phyloP scores from a whole-genome alignment of 139 green algal species.

The Asterochloris sp. region DNA sequence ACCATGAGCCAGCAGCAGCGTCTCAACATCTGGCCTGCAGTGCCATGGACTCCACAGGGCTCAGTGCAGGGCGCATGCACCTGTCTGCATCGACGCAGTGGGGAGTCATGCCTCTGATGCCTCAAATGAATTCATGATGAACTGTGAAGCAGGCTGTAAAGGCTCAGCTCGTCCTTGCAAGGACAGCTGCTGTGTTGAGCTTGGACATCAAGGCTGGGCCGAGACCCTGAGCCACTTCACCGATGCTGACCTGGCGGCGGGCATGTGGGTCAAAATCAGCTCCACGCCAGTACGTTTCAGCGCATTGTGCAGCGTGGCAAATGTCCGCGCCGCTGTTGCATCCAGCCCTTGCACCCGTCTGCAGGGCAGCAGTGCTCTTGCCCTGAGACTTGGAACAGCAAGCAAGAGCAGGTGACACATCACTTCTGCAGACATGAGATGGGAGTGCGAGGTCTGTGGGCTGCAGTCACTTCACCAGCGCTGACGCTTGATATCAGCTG shows the following conservation, averaged over 20 bases:
- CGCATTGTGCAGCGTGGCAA: constrained; percentile 50
- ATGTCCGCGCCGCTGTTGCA: constrained; percentile 67
- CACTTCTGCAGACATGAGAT: too few relatives aligned
- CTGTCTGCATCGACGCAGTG: too few relatives aligned
- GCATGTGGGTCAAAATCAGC: constrained; percentile 55
- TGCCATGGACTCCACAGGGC: too few relatives aligned
- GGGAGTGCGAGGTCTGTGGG: constrained; percentile 37
- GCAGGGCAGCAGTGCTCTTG: neutral
- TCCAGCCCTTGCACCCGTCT: constrained; percentile 70
- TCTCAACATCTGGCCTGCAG: constrained; percentile 19
- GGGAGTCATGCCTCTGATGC: too few relatives aligned
- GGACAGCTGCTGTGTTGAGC: too few relatives aligned
- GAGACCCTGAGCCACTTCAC: neutral
- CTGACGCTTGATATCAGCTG: constrained; percentile 19
- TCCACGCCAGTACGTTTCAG: constrained; percentile 44
- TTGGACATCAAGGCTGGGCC: neutral
- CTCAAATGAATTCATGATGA: too few relatives aligned
- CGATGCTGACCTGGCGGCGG: neutral
- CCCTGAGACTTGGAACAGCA: neutral
- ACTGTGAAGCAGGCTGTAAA: too few relatives aligned
- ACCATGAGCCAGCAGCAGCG: constrained; percentile 54
- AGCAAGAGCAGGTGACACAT: too few relatives aligned
- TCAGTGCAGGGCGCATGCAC: too few relatives aligned
- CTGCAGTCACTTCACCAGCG: constrained; percentile 63
- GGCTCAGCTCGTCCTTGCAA: too few relatives aligned